Base-by-base conservation (phyloP, 2,329 filamentous ascomycete genomes). In the Colletotrichum endophyticum region DNA sequence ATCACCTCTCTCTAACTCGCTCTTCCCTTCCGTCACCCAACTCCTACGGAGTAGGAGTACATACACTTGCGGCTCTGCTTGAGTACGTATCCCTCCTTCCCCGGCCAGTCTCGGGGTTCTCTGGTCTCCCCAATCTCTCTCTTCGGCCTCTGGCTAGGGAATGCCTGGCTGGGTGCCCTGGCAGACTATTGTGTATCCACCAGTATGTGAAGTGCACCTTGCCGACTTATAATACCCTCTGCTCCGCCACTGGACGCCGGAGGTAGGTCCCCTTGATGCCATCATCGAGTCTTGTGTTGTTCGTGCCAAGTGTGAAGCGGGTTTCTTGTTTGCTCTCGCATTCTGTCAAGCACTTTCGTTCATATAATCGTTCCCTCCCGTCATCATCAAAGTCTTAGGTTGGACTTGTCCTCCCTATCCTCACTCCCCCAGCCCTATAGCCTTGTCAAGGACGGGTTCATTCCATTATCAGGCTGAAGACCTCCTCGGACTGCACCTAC, bases 11-110 rank as follows among this genome's bases (percentile, higher is more conserved):
- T 75, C 56, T 56, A 30, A 39, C 27, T 67, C 72, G 69, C 70
- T 39, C 62, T 72, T 56, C 22, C 25, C 11, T 39, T 39, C 53
- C 15, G n/a, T 30, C 25, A 13, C 57, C n/a, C 19, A 56, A 32
- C 25, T 57, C 63, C 25, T 34, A 22, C 44, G 62, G n/a, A 12
- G 25, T 49, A 39, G 36, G 16, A 39, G 36, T 39, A 39, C 36
- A 39, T 39, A 53, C 15, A 22, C 30, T 27, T 75, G 73, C 25
- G 73, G 73, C 73, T 75, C 73, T 75, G 73, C 73, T 53, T 53
- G 11, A 49, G n/a, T 68, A 75, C 73, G 63, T 73, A 64, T 44
- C 59, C 22, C 22, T 39, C 13, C 16, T 16, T 15, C n/a, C 57
- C n/a, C 44, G 44, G 44, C 44, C 44, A 53, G n/a, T 53, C n/a